These are phyloP conservation scores for Penicillium sp. DNA, from an alignment of 2,329 filamentous ascomycete genomes.

Conservation along the genomic window DNA sequence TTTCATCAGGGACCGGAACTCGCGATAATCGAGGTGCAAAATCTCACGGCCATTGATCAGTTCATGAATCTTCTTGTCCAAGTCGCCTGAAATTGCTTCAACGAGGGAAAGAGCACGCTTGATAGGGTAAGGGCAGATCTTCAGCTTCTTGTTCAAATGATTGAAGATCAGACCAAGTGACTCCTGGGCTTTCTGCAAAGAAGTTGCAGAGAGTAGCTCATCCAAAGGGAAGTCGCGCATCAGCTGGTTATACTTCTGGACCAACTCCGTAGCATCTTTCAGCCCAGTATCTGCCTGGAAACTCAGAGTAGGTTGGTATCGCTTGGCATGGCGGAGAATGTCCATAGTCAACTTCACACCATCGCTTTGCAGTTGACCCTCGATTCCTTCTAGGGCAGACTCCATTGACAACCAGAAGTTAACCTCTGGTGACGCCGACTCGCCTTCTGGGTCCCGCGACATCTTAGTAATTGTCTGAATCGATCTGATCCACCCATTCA, in stretches of 20 bases:
- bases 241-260: slow-evolving; percentile 97
- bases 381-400: slow-evolving; percentile 85
- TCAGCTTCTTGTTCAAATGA: slow-evolving; percentile 96
- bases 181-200: slow-evolving; percentile 83
- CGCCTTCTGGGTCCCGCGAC: slow-evolving; percentile 74
- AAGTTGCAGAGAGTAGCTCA: slow-evolving; percentile 89
- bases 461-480: slow-evolving; percentile 96
- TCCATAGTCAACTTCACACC: slow-evolving; percentile 90
- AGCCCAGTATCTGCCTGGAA: slow-evolving; percentile 94
- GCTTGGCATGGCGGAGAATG: slow-evolving; percentile 93
- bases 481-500: slow-evolving; percentile 98
- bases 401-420: slow-evolving; percentile 99
- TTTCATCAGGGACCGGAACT: slow-evolving; percentile 84
- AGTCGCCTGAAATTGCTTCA: slow-evolving; percentile 90
- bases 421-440: slow-evolving; percentile 93
- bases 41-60: slow-evolving; percentile 83
- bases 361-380: slow-evolving; percentile 81
- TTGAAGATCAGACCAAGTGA: slow-evolving; percentile 85
- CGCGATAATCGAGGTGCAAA: slow-evolving; percentile 87
- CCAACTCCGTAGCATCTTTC: slow-evolving; percentile 92
- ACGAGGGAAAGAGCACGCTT: slow-evolving; percentile 89
- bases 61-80: slow-evolving; percentile 82
- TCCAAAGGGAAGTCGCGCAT: slow-evolving; percentile 98
- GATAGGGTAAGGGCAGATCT: slow-evolving; percentile 94
- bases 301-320: slow-evolving; percentile 95